Evolutionary conservation across 108 stramenopile species (phyloP).

Genomic region (Nitzschia sp.): DNA sequence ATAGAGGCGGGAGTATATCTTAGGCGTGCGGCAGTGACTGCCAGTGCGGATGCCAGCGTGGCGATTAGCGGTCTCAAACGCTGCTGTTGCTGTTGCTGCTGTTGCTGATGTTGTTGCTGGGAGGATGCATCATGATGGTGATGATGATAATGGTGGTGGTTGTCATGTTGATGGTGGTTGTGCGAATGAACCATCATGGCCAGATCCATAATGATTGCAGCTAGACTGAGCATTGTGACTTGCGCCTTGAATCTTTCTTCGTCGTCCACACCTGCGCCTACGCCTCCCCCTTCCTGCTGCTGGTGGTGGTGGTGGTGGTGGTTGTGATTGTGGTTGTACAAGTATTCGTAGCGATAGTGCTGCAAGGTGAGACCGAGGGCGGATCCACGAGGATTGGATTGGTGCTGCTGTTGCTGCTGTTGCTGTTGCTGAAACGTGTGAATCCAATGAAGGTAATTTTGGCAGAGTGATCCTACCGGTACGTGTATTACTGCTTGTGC

Average conservation of each 20-base stretch:
- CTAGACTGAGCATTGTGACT: constrained; percentile 52
- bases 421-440: neutral
- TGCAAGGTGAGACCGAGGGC: constrained; percentile 6
- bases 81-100: too few species aligned
- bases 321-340: too few species aligned
- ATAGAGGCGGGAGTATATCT: constrained; percentile 50
- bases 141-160: neutral
- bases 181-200: constrained; percentile 13
- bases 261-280: neutral
- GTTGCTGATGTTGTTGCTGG: too few species aligned
- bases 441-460: constrained; percentile 17
- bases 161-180: constrained; percentile 11
- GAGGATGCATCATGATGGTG: constrained; percentile 16
- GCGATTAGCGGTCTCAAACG: constrained; percentile 49
- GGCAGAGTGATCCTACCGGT: neutral
- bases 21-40: constrained; percentile 56
- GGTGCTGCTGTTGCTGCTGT: too few species aligned
- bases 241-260: constrained; percentile 74
- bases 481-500: neutral
- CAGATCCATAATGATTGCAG: constrained; percentile 38
- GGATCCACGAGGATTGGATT: too few species aligned
- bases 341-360: too few species aligned
- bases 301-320: too few species aligned
- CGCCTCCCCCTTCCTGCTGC: neutral
- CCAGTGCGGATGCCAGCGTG: constrained; percentile 63